Evolutionary conservation across 305 asterid genomes (phyloP).

Genomic region (Petunia hybrid): DNA sequence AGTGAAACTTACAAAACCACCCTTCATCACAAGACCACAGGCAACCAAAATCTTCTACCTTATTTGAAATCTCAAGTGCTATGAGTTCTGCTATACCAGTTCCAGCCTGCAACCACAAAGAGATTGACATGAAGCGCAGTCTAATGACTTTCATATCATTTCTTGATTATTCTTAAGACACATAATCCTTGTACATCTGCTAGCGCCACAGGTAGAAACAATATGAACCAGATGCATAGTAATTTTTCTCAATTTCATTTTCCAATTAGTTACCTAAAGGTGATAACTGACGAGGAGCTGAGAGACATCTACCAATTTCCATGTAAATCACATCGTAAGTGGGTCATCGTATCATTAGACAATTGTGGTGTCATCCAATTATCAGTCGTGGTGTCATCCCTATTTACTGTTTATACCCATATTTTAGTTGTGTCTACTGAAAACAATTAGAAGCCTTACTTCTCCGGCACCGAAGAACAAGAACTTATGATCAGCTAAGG

Average conservation of each 20-base stretch:
- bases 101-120: constrained; percentile 73
- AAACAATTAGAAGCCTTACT: constrained; percentile 45
- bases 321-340: neutral
- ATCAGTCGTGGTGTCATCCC: neutral
- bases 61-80: constrained; percentile 81
- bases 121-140: constrained; percentile 2
- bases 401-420: neutral
- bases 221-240: neutral
- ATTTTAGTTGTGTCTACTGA: neutral
- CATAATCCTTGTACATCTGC: neutral
- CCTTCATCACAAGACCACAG: neutral
- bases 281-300: too few relatives aligned
- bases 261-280: too few relatives aligned
- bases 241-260: too few relatives aligned
- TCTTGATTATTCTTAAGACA: neutral
- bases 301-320: neutral
- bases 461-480: constrained; percentile 97
- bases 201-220: neutral
- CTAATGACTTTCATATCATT: neutral
- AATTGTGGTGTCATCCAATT: neutral
- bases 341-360: neutral
- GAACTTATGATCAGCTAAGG: constrained; percentile 80
- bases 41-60: constrained; percentile 48
- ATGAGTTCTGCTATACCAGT: constrained; percentile 92
- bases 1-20: neutral